Percentiles rank a stretch among this genome's conserved stretches.
Evolutionary conservation across 2,329 filamentous ascomycete genomes (phyloP).

Genomic region (Fusarium nurragi): DNA sequence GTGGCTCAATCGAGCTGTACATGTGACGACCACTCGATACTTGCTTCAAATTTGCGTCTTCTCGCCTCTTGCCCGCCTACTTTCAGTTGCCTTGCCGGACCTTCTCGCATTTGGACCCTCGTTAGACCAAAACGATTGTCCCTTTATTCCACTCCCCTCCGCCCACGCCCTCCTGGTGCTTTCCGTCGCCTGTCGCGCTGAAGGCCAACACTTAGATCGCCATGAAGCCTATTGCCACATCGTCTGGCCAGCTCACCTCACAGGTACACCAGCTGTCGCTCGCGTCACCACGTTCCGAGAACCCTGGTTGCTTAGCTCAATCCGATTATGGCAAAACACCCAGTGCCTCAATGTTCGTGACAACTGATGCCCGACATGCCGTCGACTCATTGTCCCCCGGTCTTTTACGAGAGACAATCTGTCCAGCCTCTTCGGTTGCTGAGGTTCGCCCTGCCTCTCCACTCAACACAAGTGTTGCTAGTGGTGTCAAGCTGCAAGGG

Average conservation of each 20-base stretch:
- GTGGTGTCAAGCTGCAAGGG: not conserved
- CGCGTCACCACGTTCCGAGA: slow-evolving; percentile 25
- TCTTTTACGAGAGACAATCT: slow-evolving; percentile 16
- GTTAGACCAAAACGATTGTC: slow-evolving; percentile 5
- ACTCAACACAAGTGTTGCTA: not conserved
- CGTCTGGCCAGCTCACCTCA: slow-evolving; percentile 47
- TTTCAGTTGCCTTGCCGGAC: slow-evolving; percentile 14
- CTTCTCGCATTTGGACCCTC: slow-evolving; percentile 6
- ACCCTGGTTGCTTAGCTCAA: slow-evolving; percentile 24
- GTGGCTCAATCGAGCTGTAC: slow-evolving; percentile 32
- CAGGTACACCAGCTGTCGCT: slow-evolving; percentile 49
- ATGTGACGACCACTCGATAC: slow-evolving; percentile 32
- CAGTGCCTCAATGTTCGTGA: slow-evolving; percentile 36
- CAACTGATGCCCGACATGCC: slow-evolving; percentile 47
- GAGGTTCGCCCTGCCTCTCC: not conserved
- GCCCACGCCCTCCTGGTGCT: slow-evolving; percentile 23
- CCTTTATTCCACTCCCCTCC: slow-evolving; percentile 28
- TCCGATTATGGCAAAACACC: slow-evolving; percentile 25
- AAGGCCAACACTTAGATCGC: slow-evolving; percentile 27
- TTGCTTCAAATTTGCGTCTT: slow-evolving; percentile 24
- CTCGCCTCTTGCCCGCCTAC: slow-evolving; percentile 17
- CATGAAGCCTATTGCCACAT: slow-evolving; percentile 43
- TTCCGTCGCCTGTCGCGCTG: slow-evolving; percentile 33
- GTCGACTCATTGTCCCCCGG: slow-evolving; percentile 16
- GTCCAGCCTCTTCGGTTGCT: slow-evolving; percentile 7